A percentile compares a stretch with the other conserved stretches of the same genome.
These are phyloP conservation scores for Xylariaceae sp. DNA, from an alignment of 2,329 filamentous ascomycete genomes.

Conservation along the genomic window DNA sequence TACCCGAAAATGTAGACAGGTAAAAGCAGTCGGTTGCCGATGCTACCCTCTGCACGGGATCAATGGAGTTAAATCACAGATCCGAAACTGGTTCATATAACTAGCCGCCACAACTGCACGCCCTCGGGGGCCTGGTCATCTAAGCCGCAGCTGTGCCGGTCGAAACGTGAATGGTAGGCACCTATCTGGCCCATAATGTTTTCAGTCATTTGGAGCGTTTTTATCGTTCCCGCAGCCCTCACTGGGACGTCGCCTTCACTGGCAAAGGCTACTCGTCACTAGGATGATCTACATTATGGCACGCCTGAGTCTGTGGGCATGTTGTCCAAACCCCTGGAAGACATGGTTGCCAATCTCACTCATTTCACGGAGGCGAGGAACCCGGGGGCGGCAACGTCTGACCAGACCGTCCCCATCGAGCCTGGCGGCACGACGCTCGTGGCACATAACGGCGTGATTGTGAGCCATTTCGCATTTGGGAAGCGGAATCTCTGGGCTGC, in stretches of 20 bases:
- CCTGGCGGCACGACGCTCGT: conserved; percentile 10
- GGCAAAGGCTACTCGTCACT: not conserved
- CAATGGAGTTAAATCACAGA: not conserved
- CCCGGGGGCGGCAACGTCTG: conserved; percentile 8
- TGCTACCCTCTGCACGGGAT: not conserved
- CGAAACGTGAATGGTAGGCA: not conserved
- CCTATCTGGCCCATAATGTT: not conserved
- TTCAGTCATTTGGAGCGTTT: not conserved
- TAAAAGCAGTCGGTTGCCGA: not conserved
- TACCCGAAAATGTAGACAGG: not conserved
- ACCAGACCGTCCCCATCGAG: conserved; percentile 11
- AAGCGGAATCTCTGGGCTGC: conserved; percentile 15
- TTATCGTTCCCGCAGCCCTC: not conserved
- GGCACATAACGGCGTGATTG: conserved; percentile 11
- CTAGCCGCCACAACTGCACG: not conserved
- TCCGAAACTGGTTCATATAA: not conserved
- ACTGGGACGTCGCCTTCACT: not conserved
- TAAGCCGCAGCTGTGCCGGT: not conserved
- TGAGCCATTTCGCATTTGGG: conserved; percentile 16
- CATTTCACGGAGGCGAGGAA: conserved; percentile 13
- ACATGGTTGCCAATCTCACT: conserved; percentile 15
- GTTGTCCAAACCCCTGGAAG: conserved; percentile 8
- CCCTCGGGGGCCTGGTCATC: not conserved
- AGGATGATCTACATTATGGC: conserved; percentile 5
- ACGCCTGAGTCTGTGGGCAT: conserved; percentile 14